Base-by-base conservation (phyloP, 108 stramenopile species). In the Seminavis robusta region DNA sequence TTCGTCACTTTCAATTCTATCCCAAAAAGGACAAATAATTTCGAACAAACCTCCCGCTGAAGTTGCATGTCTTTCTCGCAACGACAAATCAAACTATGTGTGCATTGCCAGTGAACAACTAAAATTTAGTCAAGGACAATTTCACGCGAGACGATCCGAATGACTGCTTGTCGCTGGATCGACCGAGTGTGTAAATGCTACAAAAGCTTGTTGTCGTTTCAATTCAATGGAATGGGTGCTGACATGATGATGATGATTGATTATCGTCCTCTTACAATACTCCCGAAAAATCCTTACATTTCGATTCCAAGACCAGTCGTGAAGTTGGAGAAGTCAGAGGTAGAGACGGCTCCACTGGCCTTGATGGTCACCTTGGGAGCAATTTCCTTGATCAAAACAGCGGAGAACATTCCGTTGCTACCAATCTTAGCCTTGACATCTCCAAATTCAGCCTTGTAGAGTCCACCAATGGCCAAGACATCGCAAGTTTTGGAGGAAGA, bases 391-490 rank as follows among this genome's bases (percentile, higher is more conserved):
- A 87, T 54, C 63, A 94, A 42, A 58, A 73, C 69, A 38, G 93
- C 90, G 11, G 73, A 75, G 28, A 88, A 67, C 40, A 81, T 52
- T 28, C 93, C 93, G 30, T 74, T 68, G 63, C 72, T 80, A 30
- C 77, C 73, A 40, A 81, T 66, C 88, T 94, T 94, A 24, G 88
- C 93, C 86, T 94, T 94, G 85, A 94, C 52, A 52, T 67, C 72
- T 62, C 93, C 93, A 48, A 86, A 60, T 21, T 53, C 56, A 46
- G 81, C 68, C 74, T 84, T 87, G 84, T 83, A 94, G 17, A 76
- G 24, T 26, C 79, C 88, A 39, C 93, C 93, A 44, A 91, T 52
- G 38, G 81, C 87, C 24, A 67, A 21, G 21, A 91, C 56, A 46
- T 79, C 71, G 60, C 63, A 78, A 16, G 66, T 50, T 65, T 86